phyloP scores from a whole-genome alignment of 2,329 filamentous ascomycete genomes.

The Beauveria sp. region DNA sequence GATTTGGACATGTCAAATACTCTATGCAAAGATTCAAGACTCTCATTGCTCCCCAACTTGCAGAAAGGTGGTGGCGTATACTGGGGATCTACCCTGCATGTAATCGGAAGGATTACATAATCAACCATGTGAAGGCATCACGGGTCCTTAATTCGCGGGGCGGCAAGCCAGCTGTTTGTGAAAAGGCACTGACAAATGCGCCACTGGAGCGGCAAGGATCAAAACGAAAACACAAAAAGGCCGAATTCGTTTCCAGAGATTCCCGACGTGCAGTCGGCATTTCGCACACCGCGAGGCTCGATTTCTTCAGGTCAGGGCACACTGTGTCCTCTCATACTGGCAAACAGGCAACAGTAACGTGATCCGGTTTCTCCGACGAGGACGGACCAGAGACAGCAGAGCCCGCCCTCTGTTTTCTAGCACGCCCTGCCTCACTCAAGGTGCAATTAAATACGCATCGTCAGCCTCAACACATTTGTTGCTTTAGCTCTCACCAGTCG shows the following conservation, averaged over 20 bases:
- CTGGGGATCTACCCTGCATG: neutral
- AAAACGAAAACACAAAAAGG: neutral
- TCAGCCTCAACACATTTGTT: neutral
- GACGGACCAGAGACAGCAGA: neutral
- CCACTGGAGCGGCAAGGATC: neutral
- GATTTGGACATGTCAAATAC: too few relatives aligned
- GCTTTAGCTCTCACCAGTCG: neutral
- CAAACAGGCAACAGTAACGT: constrained; percentile 3
- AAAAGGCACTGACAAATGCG: neutral
- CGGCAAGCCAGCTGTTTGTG: neutral
- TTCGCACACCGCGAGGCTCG: neutral
- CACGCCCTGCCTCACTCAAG: neutral
- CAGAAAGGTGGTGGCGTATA: too few relatives aligned
- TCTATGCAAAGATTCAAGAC: too few relatives aligned
- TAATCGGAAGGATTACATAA: neutral
- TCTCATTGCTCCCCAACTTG: too few relatives aligned
- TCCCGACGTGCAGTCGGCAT: neutral
- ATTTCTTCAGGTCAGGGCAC: neutral
- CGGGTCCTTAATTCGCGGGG: neutral
- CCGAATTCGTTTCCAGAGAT: too few relatives aligned
- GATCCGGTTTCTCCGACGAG: neutral
- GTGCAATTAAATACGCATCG: neutral
- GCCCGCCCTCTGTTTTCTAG: neutral
- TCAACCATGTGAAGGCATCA: constrained; percentile 3
- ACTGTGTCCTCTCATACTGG: constrained; percentile 1